Base-by-base conservation (phyloP, 371 early-diverging fungal genomes). In the Parasitella parasitica region DNA sequence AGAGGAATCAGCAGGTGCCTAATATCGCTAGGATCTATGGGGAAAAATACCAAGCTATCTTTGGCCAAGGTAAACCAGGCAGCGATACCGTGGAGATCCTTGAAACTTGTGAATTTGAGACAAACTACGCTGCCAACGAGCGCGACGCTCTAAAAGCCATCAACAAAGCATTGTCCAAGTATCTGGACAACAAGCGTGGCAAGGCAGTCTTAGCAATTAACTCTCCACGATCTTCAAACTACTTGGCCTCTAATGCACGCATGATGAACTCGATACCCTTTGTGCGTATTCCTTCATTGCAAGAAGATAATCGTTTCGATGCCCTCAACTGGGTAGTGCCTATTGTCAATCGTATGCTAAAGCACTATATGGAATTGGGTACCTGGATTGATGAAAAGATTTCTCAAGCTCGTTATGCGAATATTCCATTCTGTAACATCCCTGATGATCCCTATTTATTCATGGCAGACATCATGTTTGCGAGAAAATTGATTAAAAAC, bases 391-490 rank as follows among this genome's bases (percentile, higher is more conserved):
- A 81, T 26, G 90, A 93, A 54, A 88, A 89, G 36, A 68, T 95
- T 12, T 82, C 82, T 0, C 83, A 94, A 49, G 81, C 97, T 4
- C 83, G 92, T 36, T 96, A 93, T 68, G 84, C 94, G 0, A 89
- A 94, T 67, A 80, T 96, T 2, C 99, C 99, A 1, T 64, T 97
- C 26, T 91, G 97, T 66, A 97, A 98, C 65, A 82, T 98, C 49
- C 89, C 85, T 0, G 77, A 84, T 28, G 96, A 98, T 66, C 84
- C 91, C 5, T 71, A 87, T 18, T 55, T 92, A 16, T 93, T 92
- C 54, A 71, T 94, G 46, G 77, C 92, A 0, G 99, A 98, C 72
- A 63, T 97, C 3, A 76, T 88, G 24, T 89, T 93, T 69, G 94
- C 97, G 0, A 82, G 97, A 36, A 80, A 85, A 15, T 72, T 98